Base-by-base conservation (phyloP, 2,329 filamentous ascomycete genomes). In the Lithohypha guttulata region DNA sequence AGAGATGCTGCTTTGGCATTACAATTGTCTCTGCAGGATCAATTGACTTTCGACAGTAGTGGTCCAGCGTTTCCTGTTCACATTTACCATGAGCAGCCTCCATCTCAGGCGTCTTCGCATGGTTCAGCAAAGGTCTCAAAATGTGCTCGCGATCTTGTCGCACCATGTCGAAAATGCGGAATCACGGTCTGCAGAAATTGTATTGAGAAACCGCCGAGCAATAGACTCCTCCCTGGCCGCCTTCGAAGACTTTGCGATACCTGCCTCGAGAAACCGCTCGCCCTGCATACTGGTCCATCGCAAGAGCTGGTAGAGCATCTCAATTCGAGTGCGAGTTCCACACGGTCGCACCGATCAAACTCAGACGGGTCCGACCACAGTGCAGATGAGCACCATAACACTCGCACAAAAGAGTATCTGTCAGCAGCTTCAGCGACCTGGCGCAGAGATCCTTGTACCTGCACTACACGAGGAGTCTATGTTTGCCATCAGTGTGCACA, bases 71-170 rank as follows among this genome's bases (percentile, higher is more conserved):
- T 41, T 26, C 38, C 31, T 2, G 38, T 26, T 7, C 20, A 26
- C 20, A 25, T 34, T 11, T 27, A 34, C 20, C 13, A 23, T 14
- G 10, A 32, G 7, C 27, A 22, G 26, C 35, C 35, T 30, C 8
- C 20, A 2, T 40, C 30, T 22, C 31, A 32, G 17, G 55, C 19
- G 50, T 59, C 6, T 55, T 55, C 2, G 60, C 59, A 36, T 52
- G 73, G 75, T 61, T 51, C 69, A 46, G 79, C 81, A 37, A 89
- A 84, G 59, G 70, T 82, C 19, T 79, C 82, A 4, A 71, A 72
- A 51, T 96, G 89, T 57, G 89, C 89, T 15, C 71, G 84, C 45
- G 89, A 95, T 59, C 74, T 93, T 74, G 89, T 96, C 4, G 74
- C 71, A 28, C 79, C 81, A 50, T 95, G 89, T 59, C 75, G 84